phyloP scores from a whole-genome alignment of 805 yeast genomes.

The Lachancea nothofagi region DNA sequence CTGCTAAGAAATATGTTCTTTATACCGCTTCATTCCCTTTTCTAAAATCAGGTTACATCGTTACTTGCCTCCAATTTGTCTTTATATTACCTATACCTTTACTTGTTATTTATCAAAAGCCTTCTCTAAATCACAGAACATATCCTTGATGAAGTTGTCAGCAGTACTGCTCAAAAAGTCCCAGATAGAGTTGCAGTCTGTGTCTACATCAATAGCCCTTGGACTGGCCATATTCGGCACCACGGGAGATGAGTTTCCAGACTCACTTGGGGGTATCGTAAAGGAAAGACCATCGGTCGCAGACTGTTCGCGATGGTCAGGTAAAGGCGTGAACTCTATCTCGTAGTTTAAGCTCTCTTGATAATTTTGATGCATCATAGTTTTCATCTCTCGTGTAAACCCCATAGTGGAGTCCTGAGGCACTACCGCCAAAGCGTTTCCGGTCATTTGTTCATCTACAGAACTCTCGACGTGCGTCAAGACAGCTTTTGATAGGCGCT shows the following conservation, averaged over 20 bases:
- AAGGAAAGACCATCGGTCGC: slow-evolving; percentile 12
- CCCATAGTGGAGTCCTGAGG: no score
- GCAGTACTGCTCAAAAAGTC: slow-evolving; percentile 32
- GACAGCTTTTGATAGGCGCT: slow-evolving; percentile 22
- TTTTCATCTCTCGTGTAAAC: no score
- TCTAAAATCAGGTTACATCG: no score
- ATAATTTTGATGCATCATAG: no score
- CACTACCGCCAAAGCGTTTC: neutral
- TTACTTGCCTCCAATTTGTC: no score
- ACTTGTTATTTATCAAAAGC: slow-evolving; percentile 6
- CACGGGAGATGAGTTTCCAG: slow-evolving; percentile 7
- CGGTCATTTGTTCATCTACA: neutral
- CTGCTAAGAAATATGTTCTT: no score
- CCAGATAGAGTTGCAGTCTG: slow-evolving; percentile 18
- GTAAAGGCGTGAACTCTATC: neutral
- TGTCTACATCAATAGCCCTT: neutral
- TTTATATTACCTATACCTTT: no score
- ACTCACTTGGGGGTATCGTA: slow-evolving; percentile 2
- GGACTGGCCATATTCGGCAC: neutral
- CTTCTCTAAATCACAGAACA: slow-evolving; percentile 30
- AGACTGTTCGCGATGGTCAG: neutral
- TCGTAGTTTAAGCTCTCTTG: no score
- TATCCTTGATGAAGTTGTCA: slow-evolving; percentile 27
- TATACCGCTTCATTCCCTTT: no score
- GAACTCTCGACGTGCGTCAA: slow-evolving; percentile 13